A percentile compares a stretch with the other conserved stretches of the same genome.
These are phyloP conservation scores for Kondoa subrosea DNA, from an alignment of 768 basidiomycete species.

Conservation along the genomic window DNA sequence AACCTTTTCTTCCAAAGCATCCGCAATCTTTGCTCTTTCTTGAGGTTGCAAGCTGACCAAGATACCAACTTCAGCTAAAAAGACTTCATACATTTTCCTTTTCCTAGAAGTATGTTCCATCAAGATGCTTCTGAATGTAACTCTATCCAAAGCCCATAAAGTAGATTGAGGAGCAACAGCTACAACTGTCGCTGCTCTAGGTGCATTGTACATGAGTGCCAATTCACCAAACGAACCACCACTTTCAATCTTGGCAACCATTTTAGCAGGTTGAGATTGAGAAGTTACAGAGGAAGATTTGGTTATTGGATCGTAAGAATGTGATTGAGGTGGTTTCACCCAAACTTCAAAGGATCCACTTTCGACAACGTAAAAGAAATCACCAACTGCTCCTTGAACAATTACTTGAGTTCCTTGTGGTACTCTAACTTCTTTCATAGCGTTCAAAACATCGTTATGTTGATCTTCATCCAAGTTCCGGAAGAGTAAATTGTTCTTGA, in stretches of 20 bases:
- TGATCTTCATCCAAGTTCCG: conserved; percentile 93
- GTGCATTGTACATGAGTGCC: conserved; percentile 94
- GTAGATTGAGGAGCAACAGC: conserved; percentile 58
- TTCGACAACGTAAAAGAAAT: conserved; percentile 95
- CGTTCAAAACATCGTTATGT: conserved; percentile 74
- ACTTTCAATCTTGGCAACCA: conserved; percentile 62
- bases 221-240: conserved; percentile 88
- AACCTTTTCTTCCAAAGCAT: conserved; percentile 69
- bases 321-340: conserved; percentile 29
- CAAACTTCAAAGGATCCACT: conserved; percentile 69
- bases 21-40: conserved; percentile 91
- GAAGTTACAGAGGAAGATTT: conserved; percentile 32
- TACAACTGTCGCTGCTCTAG: conserved; percentile 82
- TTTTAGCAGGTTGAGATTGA: conserved; percentile 16
- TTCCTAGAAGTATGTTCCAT: conserved; percentile 78
- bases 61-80: conserved; percentile 76
- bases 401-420: conserved; percentile 71
- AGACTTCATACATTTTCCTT: conserved; percentile 89
- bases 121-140: conserved; percentile 95
- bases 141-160: conserved; percentile 89
- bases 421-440: conserved; percentile 77
- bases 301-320: conserved; percentile 22
- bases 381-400: conserved; percentile 88
- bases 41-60: conserved; percentile 68
- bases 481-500: conserved; percentile 80